Evolutionary conservation across 176 grass and related monocot species (phyloP), one percentile per base, ranked within the genome.

Genomic region (Thalia dealbata): DNA sequence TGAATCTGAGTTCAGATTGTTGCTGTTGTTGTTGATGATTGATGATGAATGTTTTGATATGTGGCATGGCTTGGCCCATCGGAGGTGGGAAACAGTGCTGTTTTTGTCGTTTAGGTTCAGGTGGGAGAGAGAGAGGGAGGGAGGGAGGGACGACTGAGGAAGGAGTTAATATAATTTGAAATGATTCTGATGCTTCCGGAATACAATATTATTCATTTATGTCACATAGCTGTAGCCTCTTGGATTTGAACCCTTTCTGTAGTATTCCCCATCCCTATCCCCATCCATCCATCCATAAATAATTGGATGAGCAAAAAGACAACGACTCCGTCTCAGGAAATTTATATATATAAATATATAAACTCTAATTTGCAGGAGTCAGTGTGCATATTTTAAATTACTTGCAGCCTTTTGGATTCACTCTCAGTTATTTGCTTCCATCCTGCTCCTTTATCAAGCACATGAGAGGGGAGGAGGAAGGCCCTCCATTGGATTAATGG

Each of bases 151-250:
- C 26, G 27, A 72, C n/a, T 55, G 61, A 64, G 69, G 48, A 74
- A 18, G 55, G 73, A 64, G 73, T 19, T 23, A 64, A 28, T 56
- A 29, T 29, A 56, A 48, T 72, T 61, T 72, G 44, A 52, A 78
- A 65, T 14, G 71, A 54, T 12, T 68, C 65, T 68, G 65, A 68
- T 68, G 35, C 64, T 12, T 67, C 45, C 64, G 41, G 35, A 32
- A 77, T 51, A 61, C 64, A 48, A 66, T 32, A 62, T 42, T 32
- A 62, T 42, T 59, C 70, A 84, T 84, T 86, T 86, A 74, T 72
- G 81, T 14, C 60, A 61, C 74, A 51, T 79, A 84, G 83, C 86
- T 86, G 81, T 79, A 80, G 48, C 72, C 67, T 77, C 50, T 78
- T 45, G 41, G 79, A 66, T 79, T 63, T n/a, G 44, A 28, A 29